Evolutionary conservation across 768 basidiomycete genomes (phyloP).

Genomic region (Auricularia sp.): DNA sequence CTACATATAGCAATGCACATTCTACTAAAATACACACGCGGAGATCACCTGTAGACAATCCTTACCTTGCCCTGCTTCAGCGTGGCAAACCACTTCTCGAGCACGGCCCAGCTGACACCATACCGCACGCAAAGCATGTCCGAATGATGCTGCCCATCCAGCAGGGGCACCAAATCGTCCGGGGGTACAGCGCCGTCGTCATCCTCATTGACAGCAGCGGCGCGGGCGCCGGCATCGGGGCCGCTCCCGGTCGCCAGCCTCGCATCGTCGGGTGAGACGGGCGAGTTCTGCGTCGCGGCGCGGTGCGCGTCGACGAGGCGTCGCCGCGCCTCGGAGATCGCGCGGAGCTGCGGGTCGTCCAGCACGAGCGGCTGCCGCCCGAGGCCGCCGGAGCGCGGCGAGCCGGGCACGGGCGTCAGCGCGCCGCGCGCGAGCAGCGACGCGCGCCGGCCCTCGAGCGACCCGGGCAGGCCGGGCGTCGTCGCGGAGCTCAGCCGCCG

Average conservation of each 20-base stretch:
- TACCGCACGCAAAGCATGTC: conserved; percentile 83
- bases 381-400: not conserved
- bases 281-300: conserved; percentile 9
- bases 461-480: not conserved
- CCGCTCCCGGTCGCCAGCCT: conserved; percentile 43
- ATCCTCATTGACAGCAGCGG: conserved; percentile 7
- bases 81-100: conserved; percentile 60
- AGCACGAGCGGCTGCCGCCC: not conserved
- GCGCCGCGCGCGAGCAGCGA: not conserved
- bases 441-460: not conserved
- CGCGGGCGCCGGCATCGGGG: conserved; percentile 15
- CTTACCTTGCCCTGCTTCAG: conserved; percentile 35
- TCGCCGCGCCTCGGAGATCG: not conserved
- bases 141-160: conserved; percentile 87
- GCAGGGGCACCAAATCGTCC: conserved; percentile 45
- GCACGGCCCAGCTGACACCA: conserved; percentile 70
- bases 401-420: not conserved
- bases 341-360: not conserved
- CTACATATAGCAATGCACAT: too few relatives aligned
- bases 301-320: conserved; percentile 10
- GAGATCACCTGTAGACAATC: not conserved
- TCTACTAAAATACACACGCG: not conserved
- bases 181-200: conserved; percentile 33
- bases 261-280: conserved; percentile 26
- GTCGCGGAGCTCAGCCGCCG: not conserved